These are phyloP conservation scores for Fusarium oligoseptatum DNA, from an alignment of 2,329 filamentous ascomycete species.

Conservation along the genomic window DNA sequence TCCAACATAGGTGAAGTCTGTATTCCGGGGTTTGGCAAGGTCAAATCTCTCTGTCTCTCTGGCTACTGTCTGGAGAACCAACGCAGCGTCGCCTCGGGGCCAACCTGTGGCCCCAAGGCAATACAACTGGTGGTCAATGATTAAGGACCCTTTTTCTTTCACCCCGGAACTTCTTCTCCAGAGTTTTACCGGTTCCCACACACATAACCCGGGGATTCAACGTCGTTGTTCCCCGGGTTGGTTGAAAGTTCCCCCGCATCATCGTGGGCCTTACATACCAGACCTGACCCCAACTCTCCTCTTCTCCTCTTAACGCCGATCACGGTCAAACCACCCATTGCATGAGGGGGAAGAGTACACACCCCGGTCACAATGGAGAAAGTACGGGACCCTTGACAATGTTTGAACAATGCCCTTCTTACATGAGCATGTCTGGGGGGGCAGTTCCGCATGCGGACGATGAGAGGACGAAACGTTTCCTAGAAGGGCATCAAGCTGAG, in stretches of 20 bases:
- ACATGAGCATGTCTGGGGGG: neutral
- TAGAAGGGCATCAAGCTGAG: neutral
- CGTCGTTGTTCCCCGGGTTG: constrained; percentile 3
- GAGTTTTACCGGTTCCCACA: neutral
- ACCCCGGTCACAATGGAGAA: neutral
- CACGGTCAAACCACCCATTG: neutral
- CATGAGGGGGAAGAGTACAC: neutral
- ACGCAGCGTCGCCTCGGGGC: constrained; percentile 1
- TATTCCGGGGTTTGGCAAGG: constrained; percentile 20
- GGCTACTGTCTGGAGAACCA: constrained; percentile 2
- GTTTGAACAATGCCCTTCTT: neutral
- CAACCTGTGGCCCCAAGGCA: neutral
- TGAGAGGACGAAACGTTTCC: constrained; percentile 7
- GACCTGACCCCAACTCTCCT: neutral
- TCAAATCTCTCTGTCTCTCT: constrained; percentile 4
- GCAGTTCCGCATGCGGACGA: constrained; percentile 13
- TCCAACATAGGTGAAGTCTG: constrained; percentile 7
- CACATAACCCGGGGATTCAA: neutral
- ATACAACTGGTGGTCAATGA: constrained; percentile 1
- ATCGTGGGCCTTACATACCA: neutral
- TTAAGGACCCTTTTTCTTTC: neutral
- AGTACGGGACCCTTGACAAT: neutral
- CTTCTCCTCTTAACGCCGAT: neutral
- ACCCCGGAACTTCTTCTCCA: neutral
- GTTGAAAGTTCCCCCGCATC: constrained; percentile 1